These are phyloP conservation scores for Termitomyces sp. DNA, from an alignment of 768 basidiomycete genomes.

Conservation along the genomic window DNA sequence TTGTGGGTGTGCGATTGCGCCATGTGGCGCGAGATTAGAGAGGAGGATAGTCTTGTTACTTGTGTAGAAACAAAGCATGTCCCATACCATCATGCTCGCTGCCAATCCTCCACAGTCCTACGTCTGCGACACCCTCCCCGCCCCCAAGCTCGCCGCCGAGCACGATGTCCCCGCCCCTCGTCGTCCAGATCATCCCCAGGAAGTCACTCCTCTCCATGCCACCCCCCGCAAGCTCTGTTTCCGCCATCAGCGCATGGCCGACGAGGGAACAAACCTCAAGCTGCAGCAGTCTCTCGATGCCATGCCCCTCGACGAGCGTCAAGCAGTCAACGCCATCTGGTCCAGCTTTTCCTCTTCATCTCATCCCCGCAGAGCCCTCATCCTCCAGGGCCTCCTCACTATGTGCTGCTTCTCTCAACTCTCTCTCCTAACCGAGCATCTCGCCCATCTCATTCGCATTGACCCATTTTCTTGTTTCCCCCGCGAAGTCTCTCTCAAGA, in stretches of 20 bases:
- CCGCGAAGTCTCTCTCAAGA: slow-evolving; percentile 81
- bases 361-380: slow-evolving; percentile 85
- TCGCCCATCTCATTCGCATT: slow-evolving; percentile 88
- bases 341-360: slow-evolving; percentile 94
- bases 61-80: neutral
- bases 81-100: slow-evolving; percentile 20
- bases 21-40: neutral
- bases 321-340: slow-evolving; percentile 91
- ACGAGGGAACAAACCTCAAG: slow-evolving; percentile 89
- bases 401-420: slow-evolving; percentile 99
- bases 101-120: slow-evolving; percentile 29
- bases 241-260: slow-evolving; percentile 93
- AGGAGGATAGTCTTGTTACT: too few relatives aligned
- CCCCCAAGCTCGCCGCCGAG: slow-evolving; percentile 44
- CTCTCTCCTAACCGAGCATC: slow-evolving; percentile 90
- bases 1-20: neutral
- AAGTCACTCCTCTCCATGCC: slow-evolving; percentile 17
- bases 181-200: slow-evolving; percentile 22
- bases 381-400: slow-evolving; percentile 93
- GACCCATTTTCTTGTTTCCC: slow-evolving; percentile 92
- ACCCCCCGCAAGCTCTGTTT: slow-evolving; percentile 80
- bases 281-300: slow-evolving; percentile 92
- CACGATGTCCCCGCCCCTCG: slow-evolving; percentile 2
- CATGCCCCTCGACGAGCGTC: slow-evolving; percentile 79
- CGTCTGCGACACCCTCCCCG: slow-evolving; percentile 70